Evolutionary conservation across 164 flowering plant species (phyloP).

Genomic region (Magnolia sinica): DNA sequence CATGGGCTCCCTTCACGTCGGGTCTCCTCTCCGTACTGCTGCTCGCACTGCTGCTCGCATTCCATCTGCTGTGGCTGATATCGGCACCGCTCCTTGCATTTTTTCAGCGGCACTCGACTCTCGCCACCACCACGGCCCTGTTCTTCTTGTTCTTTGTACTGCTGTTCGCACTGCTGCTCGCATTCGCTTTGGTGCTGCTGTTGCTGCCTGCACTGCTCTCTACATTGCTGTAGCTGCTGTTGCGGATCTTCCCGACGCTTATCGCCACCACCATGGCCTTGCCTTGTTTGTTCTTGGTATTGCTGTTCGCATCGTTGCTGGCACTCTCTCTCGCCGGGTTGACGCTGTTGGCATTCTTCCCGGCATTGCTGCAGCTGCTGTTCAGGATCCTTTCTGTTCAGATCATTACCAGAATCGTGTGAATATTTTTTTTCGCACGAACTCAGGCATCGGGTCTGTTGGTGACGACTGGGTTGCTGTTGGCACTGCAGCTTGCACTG

Average conservation of each 20-base stretch:
- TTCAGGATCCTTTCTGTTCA: not conserved
- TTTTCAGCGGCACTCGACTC: not conserved
- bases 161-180: not conserved
- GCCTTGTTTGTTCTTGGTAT: too few relatives aligned
- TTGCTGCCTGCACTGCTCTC: not conserved
- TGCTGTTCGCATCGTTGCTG: too few relatives aligned
- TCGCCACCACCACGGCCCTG: not conserved
- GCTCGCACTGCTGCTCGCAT: constrained; percentile 3
- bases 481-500: too few relatives aligned
- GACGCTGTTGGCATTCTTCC: not conserved
- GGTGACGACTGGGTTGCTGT: too few relatives aligned
- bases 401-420: too few relatives aligned
- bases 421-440: too few relatives aligned
- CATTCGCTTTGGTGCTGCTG: not conserved
- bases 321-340: too few relatives aligned
- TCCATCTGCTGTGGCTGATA: not conserved
- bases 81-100: too few relatives aligned
- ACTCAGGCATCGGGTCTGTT: too few relatives aligned
- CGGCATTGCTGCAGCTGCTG: not conserved
- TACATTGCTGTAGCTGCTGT: too few relatives aligned
- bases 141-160: not conserved
- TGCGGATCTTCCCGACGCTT: too few relatives aligned
- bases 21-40: not conserved
- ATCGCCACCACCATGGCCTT: too few relatives aligned
- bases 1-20: not conserved